These are phyloP conservation scores for Syncephalis fuscata DNA, from an alignment of 371 early-diverging fungal genomes.

Conservation along the genomic window DNA sequence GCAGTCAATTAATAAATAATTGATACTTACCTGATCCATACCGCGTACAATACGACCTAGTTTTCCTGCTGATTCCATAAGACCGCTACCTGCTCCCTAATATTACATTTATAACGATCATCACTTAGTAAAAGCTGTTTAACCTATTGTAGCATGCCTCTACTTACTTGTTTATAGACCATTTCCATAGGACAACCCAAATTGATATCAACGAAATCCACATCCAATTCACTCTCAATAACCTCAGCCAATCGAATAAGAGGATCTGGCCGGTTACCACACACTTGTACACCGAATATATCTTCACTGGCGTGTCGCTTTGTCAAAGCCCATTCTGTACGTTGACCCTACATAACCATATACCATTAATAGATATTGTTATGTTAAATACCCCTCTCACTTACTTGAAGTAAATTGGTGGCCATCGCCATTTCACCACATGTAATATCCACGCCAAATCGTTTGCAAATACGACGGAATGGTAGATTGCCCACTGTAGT, in stretches of 20 bases:
- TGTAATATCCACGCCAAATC: slow-evolving; percentile 89
- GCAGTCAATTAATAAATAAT: too few relatives aligned
- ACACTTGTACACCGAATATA: slow-evolving; percentile 85
- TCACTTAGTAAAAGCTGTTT: background rate
- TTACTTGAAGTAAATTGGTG: slow-evolving; percentile 35
- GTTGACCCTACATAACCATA: slow-evolving; percentile 26
- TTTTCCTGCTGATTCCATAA: slow-evolving; percentile 46
- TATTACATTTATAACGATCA: background rate
- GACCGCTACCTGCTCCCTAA: slow-evolving; percentile 72
- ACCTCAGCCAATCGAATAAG: slow-evolving; percentile 50
- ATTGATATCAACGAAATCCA: slow-evolving; percentile 94
- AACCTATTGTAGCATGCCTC: background rate
- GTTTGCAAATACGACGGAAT: slow-evolving; percentile 86
- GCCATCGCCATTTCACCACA: slow-evolving; percentile 94
- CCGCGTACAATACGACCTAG: slow-evolving; percentile 62
- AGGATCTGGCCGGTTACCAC: slow-evolving; percentile 45
- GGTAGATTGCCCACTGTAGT: slow-evolving; percentile 97
- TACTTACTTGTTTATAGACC: slow-evolving; percentile 40
- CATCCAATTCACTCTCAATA: slow-evolving; percentile 39
- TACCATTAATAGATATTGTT: background rate
- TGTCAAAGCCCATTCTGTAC: slow-evolving; percentile 75
- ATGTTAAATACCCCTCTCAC: background rate
- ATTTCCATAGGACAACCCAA: slow-evolving; percentile 92
- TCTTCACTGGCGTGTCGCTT: slow-evolving; percentile 77
- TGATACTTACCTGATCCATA: slow-evolving; percentile 22